Base-by-base conservation (phyloP, 2,329 filamentous ascomycete genomes). In the Fusarium anthophilum region DNA sequence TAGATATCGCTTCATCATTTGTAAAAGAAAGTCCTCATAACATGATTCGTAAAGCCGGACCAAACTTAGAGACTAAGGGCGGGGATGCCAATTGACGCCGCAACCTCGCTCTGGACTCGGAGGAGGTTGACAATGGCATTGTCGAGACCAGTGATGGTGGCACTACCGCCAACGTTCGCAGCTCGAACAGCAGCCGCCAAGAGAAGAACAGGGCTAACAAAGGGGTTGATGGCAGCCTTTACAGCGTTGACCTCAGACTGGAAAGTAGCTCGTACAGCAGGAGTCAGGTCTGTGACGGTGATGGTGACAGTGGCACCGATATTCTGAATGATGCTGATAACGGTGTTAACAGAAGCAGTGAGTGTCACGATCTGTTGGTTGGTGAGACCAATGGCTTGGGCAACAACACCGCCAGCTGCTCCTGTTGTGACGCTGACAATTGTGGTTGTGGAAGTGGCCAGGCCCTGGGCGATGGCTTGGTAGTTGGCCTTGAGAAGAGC, bases 351-450 rank as follows among this genome's bases (percentile, higher is more conserved):
- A 22, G 63, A 22, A 1, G 22, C 30, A 10, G 48, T 50, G 26
- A 74, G 69, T 3, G 45, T 11, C 3, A 8, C 5, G n/a, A 74
- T 50, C 20, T 74, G 64, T 14, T 43, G 13, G 26, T 39, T 14
- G 3, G 61, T 60, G 14, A 74, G 24, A 9, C 53, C 57, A 18
- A 50, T 9, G 2, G 53, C 69, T 30, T 53, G 45, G 1, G 2
- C 48, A 0, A 5, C 50, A 6, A 74, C 39, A 15, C 68, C 73
- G 22, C 72, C 72, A 12, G 15, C 57, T 26, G 72, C 50, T 6
- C 60, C 72, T 2, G 57, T 73, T 14, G 72, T 74, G 35, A 73
- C 68, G 5, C 24, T 18, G 24, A 61, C 43, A 39, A 74, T 72
- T 7, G 12, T 14, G 2, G 6, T 24, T 8, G 68, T 70, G 8